A percentile compares a stretch with the other conserved stretches of the same genome.
Evolutionary conservation across 2,329 filamentous ascomycete genomes (phyloP).

Genomic region (Aspergillus carbonarius): DNA sequence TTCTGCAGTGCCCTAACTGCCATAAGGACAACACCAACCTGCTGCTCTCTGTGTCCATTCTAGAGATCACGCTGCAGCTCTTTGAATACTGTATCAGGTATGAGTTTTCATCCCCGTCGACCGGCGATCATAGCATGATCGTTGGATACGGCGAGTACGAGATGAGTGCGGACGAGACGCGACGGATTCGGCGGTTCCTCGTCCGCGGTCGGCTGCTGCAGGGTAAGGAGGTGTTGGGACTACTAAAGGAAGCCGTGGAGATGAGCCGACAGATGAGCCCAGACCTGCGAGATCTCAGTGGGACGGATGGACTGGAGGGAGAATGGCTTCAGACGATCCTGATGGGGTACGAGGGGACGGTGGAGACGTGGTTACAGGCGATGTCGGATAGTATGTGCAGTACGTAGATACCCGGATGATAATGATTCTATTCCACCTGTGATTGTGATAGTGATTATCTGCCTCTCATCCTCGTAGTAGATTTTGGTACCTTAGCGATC

Average conservation of each 20-base stretch:
- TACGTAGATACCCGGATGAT: conserved; percentile 4
- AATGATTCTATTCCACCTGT: too few species aligned
- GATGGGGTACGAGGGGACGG: conserved; percentile 29
- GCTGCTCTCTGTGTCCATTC: conserved; percentile 29
- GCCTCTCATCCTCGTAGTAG: too few species aligned
- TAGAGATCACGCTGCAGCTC: conserved; percentile 32
- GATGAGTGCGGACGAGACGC: conserved; percentile 27
- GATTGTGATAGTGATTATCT: too few species aligned
- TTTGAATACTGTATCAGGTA: conserved; percentile 34
- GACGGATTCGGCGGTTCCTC: conserved; percentile 29
- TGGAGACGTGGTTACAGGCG: conserved; percentile 29
- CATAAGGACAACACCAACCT: conserved; percentile 31
- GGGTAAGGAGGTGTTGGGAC: conserved; percentile 26
- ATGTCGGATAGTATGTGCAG: conserved; percentile 30
- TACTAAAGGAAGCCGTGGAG: conserved; percentile 22
- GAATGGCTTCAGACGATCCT: conserved; percentile 30
- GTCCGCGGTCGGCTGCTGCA: conserved; percentile 28
- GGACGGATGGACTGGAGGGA: conserved; percentile 13
- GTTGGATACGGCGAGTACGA: conserved; percentile 35
- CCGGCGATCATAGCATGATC: conserved; percentile 14
- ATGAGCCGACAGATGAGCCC: conserved; percentile 8
- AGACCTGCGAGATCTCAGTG: not conserved
- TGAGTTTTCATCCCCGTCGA: conserved; percentile 16
- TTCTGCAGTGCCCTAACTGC: conserved; percentile 32
- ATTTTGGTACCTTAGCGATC: too few species aligned